A percentile compares a stretch with the other conserved stretches of the same genome.
These are phyloP conservation scores for Lanmaoa rubissima DNA, from an alignment of 768 basidiomycete genomes.

Conservation along the genomic window DNA sequence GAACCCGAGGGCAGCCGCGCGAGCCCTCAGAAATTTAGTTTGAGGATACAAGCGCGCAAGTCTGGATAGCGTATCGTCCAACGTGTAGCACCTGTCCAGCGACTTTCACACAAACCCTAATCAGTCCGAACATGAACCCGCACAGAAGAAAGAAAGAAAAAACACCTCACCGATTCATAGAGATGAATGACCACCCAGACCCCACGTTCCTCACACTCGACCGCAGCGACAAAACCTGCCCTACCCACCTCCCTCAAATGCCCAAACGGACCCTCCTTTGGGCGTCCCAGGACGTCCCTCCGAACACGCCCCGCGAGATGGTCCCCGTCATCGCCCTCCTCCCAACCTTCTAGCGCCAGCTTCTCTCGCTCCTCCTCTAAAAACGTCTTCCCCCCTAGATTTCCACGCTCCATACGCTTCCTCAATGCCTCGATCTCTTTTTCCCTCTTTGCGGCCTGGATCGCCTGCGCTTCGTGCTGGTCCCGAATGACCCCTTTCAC, in stretches of 20 bases:
- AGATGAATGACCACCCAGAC: conserved; percentile 86
- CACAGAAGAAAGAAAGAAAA: not conserved
- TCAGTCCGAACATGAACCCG: not conserved
- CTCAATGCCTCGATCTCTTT: conserved; percentile 53
- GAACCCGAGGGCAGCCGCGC: conserved; percentile 76
- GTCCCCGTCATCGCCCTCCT: conserved; percentile 30
- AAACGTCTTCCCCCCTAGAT: conserved; percentile 67
- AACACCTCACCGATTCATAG: conserved; percentile 67
- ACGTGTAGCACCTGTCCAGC: conserved; percentile 65
- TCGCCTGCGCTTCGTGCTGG: conserved; percentile 61
- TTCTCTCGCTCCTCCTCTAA: conserved; percentile 74
- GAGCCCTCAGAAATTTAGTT: conserved; percentile 79
- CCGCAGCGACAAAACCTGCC: conserved; percentile 67
- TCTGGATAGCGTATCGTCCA: conserved; percentile 66
- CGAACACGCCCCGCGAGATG: conserved; percentile 14
- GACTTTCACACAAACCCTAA: conserved; percentile 44
- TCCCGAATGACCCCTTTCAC: conserved; percentile 89
- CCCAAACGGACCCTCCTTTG: conserved; percentile 61
- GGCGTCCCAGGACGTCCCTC: conserved; percentile 47
- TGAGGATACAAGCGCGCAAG: conserved; percentile 68
- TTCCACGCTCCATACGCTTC: conserved; percentile 59
- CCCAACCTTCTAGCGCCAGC: conserved; percentile 42
- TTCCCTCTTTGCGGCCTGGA: conserved; percentile 51
- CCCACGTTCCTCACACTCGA: conserved; percentile 66
- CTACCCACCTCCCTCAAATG: conserved; percentile 79